Base-by-base conservation (phyloP, 129 eudicot genomes). In the Silybum marianum region DNA sequence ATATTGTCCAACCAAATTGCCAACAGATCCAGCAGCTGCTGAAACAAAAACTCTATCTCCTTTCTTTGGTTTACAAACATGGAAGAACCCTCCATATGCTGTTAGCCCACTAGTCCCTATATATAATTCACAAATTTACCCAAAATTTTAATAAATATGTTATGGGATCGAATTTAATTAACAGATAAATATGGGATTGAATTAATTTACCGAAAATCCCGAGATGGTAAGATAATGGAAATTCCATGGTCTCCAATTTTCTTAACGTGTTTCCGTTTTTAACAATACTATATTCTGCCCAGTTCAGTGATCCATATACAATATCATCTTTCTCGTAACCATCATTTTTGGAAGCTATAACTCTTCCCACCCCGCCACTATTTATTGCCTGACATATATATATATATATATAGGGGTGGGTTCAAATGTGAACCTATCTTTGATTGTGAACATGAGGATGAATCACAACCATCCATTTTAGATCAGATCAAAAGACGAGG, bases 11-110 rank as follows among this genome's bases (percentile, higher is more conserved):
- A 93, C 96, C 71, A 93, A 76, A 87, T 88, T 77, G 23, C 96
- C 98, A 0, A 93, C 93, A 0, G 92, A 89, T n/a, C 96, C 96
- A 36, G 91, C 84, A 24, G 98, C 98, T 48, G 90, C 93, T 2
- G 98, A 90, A 11, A 93, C 96, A 71, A 90, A 90, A 1, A 90
- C 88, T 74, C 69, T 93, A 11, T 90, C 97, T 40, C 90, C 93
- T 46, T 89, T 85, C 77, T 89, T 90, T 11, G 98, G 93, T 72
- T 93, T 83, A 21, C 93, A 86, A 28, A 90, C 66, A 22, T 85
- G 72, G 42, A 82, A 89, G 65, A 93, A 83, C 2, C 98, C 98
- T 19, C 78, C 90, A 82, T 89, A 90, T 18, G 98, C 93, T 19
- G 98, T 86, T 1, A 90, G 82, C 72, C 98, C 96, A 24, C 91